Evolutionary conservation across 31 red algal genomes (phyloP).

Genomic region (Porphyra umbilicalis): DNA sequence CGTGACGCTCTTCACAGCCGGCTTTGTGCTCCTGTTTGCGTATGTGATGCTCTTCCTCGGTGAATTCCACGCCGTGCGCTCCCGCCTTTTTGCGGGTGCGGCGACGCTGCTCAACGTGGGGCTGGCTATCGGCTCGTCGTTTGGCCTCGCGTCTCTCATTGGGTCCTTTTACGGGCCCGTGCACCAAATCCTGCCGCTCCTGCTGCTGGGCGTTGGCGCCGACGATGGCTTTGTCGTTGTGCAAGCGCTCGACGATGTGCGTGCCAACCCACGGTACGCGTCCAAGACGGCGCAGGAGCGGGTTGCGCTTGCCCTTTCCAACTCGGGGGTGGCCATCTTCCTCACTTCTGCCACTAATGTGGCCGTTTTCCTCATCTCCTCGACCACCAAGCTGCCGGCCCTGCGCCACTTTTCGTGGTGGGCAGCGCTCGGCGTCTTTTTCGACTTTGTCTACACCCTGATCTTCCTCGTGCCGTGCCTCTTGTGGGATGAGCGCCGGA

Average conservation of each 20-base stretch:
- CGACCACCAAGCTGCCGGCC: constrained; percentile 46
- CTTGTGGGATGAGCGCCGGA: constrained; percentile 31
- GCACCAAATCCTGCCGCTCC: constrained; percentile 62
- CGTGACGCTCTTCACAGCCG: constrained; percentile 31
- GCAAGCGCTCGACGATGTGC: constrained; percentile 33
- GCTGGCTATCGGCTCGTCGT: constrained; percentile 42
- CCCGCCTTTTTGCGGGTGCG: constrained; percentile 37
- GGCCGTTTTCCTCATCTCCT: constrained; percentile 45
- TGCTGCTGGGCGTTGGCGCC: constrained; percentile 62
- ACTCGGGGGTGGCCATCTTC: constrained; percentile 38
- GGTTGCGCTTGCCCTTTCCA: constrained; percentile 44
- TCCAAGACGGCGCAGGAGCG: constrained; percentile 20
- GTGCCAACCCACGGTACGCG: background rate
- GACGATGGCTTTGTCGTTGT: constrained; percentile 71
- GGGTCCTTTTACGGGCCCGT: constrained; percentile 70
- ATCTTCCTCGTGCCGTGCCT: constrained; percentile 49
- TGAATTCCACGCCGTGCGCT: constrained; percentile 59
- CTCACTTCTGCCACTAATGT: constrained; percentile 58
- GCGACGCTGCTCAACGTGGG: constrained; percentile 36
- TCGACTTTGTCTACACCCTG: constrained; percentile 42
- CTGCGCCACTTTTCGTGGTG: constrained; percentile 63
- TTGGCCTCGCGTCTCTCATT: constrained; percentile 40
- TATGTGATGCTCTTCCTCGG: constrained; percentile 64
- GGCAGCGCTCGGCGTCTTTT: constrained; percentile 53
- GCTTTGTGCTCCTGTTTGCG: constrained; percentile 50